Base-by-base conservation (phyloP, 192 early-diverging fungal genomes). In the Podochytrium sp. region DNA sequence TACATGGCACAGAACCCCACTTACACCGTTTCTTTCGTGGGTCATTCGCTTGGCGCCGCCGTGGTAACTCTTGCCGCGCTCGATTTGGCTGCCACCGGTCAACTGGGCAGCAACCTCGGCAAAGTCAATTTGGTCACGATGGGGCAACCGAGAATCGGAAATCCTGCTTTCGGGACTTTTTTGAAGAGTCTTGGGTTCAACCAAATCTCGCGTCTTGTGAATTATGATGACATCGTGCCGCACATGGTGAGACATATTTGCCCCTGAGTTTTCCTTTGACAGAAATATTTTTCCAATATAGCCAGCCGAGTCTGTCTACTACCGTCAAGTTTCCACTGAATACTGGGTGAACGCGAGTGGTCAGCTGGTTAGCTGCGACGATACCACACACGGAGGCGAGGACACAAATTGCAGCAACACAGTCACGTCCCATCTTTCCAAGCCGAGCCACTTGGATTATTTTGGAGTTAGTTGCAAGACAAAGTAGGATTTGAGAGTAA, bases 121-220 rank as follows among this genome's bases (percentile, higher is more conserved):
- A 47, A 47, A 20, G 47, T 76, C 27, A 55, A 14, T n/a, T n/a
- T 81, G 35, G 63, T 66, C 62, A 78, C 79, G 20, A 58, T 72
- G 30, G 79, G 83, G 33, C 40, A 74, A 32, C 80, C 80, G 35
- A 74, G 80, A 25, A 78, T 84, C 10, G 80, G 83, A 34, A 81
- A 81, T 64, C 16, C 40, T 32, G 57, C 55, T 2, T 84, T 77
- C 35, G 63, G 56, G 23, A 29, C 64, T 41, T 81, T 50, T 53
- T 53, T 76, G 5, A 1, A 18, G 14, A 29, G 27, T 27, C 25
- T 61, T 4, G 20, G 33, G n/a, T 23, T 58, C 23, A 18, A 1
- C 14, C 2, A 25, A 18, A 16, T 61, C 5, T 64, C 30, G 14
- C 57, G 71, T 10, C 33, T 76, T 39, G 73, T 72, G 12, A 55